Evolutionary conservation across 345 rosid genomes (phyloP).

Genomic region (Hypericum perforatum): DNA sequence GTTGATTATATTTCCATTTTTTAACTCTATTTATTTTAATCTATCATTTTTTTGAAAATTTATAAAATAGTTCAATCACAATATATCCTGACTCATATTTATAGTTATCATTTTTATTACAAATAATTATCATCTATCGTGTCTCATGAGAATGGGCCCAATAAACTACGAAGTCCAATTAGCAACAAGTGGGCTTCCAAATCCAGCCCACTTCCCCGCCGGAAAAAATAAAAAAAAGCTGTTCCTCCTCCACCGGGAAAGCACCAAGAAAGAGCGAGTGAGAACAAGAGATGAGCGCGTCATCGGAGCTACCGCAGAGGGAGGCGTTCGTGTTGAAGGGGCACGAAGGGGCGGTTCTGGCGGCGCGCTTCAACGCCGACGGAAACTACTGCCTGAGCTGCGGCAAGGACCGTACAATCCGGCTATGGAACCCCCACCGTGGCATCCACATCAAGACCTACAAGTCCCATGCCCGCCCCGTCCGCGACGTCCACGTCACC

Average conservation of each 20-base stretch:
- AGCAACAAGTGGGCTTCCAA: too few relatives aligned
- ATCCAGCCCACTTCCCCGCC: too few relatives aligned
- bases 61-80: too few relatives aligned
- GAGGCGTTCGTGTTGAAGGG: slow-evolving; percentile 62
- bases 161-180: too few relatives aligned
- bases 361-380: slow-evolving; percentile 82
- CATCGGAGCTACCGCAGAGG: slow-evolving; percentile 44
- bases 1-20: too few relatives aligned
- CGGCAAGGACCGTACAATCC: slow-evolving; percentile 96
- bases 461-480: slow-evolving; percentile 94
- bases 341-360: slow-evolving; percentile 75
- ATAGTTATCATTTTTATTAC: too few relatives aligned
- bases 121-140: too few relatives aligned
- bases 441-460: slow-evolving; percentile 89
- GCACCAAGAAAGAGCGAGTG: neutral
- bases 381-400: slow-evolving; percentile 89
- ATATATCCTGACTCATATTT: too few relatives aligned
- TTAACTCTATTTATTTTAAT: too few relatives aligned
- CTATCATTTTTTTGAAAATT: too few relatives aligned
- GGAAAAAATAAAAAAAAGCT: too few relatives aligned
- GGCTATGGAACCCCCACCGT: slow-evolving; percentile 98
- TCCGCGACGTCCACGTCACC: slow-evolving; percentile 95
- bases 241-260: neutral
- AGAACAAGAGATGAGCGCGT: slow-evolving; percentile 27
- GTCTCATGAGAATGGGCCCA: too few relatives aligned